Evolutionary conservation across 169 alveolate genomes (phyloP), one percentile per base, ranked within the genome.

Genomic region (Cryptosporidium sp.): DNA sequence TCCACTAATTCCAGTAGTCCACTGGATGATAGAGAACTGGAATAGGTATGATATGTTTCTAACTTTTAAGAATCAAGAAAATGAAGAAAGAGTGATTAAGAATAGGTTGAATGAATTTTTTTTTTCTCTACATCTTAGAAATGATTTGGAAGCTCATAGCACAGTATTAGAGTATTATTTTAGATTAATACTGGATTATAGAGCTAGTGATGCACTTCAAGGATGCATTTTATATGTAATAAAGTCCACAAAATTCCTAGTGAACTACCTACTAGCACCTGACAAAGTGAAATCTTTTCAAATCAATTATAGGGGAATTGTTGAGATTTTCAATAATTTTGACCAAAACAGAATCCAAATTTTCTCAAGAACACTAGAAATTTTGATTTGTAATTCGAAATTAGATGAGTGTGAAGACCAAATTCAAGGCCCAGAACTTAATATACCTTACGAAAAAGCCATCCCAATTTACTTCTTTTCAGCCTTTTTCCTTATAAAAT

Each of bases 1-100:
- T 9, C 71, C 71, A 23, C 80, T 35, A 7, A 65, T 80, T 10
- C 89, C 89, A 65, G 55, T 59, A 8, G 67, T 39, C 14, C 3
- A 33, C 26, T 80, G 75, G 89, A 80, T 80, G 14, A 50, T 80
- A 43, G 59, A 39, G 35, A 29, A 4, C 26, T 80, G 89, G 89
- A 80, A 80, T 29, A 80, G 21, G 37, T 65, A 62, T 73, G 70
- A 73, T 29, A 52, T 73, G 21, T 73, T 73, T 52, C 62, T 73
- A n/a, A 18, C 12, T 51, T 52, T 73, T 73, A 21, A 73, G 41
- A 16, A 21, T 41, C 33, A 23, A 9, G 16, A 26, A 39, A 39
- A 39, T 35, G n/a, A 39, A 50, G 84, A 41, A 7, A 37, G 0
- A 6, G 12, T 41, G 2, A 73, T 73, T 1, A 73, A 52, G 33